These are phyloP conservation scores for Pouteria glomerata DNA, from an alignment of 148 eudicot genomes.

Conservation along the genomic window DNA sequence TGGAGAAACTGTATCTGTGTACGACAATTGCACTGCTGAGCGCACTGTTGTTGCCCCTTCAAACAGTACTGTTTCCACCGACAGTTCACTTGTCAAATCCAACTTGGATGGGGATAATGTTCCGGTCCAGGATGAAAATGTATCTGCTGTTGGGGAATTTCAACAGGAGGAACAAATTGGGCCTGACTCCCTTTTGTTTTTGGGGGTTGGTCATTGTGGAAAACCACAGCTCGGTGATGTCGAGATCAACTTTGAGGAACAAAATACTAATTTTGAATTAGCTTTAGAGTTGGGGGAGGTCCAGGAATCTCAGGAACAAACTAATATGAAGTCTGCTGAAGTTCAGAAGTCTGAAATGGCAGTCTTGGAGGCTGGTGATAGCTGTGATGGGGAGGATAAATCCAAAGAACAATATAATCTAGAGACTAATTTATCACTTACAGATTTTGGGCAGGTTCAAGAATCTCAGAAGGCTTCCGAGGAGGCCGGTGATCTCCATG, in stretches of 20 bases:
- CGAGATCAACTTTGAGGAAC: no score
- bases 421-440: not conserved
- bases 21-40: not conserved
- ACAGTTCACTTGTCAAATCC: not conserved
- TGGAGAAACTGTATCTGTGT: not conserved
- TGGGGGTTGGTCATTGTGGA: constrained; percentile 8
- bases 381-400: constrained; percentile 14
- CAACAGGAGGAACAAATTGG: no score
- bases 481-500: no score
- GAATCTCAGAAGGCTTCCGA: no score
- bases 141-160: not conserved
- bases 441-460: not conserved
- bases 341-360: constrained; percentile 8
- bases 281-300: no score
- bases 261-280: no score
- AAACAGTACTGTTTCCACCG: not conserved
- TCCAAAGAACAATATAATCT: constrained; percentile 11
- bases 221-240: constrained; percentile 12
- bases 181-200: constrained; percentile 3
- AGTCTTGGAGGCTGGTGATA: no score
- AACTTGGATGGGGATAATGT: not conserved
- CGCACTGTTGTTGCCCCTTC: no score
- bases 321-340: constrained; percentile 2
- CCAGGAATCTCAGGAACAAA: constrained; percentile 13
- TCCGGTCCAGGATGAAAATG: no score